phyloP scores from a whole-genome alignment of 306 rosid genomes.

The Adenanthera pavonina region DNA sequence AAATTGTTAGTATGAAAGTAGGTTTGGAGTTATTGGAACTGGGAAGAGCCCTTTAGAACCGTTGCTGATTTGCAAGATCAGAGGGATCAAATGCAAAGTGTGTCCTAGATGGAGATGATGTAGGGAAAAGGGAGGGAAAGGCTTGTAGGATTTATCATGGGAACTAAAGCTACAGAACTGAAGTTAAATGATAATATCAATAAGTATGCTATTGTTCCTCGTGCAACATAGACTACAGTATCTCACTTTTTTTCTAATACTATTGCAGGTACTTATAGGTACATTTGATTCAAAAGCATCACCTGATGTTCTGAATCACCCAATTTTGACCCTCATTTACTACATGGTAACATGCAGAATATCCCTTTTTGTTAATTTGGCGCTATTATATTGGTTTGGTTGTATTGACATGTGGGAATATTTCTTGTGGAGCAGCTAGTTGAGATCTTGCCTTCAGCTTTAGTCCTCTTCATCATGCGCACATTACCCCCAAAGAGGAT shows the following conservation, averaged over 20 bases:
- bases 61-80: slow-evolving; percentile 22
- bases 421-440: slow-evolving; percentile 66
- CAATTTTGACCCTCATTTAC: slow-evolving; percentile 63
- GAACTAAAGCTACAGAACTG: slow-evolving; percentile 7
- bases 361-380: slow-evolving; percentile 15
- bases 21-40: slow-evolving; percentile 14
- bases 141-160: slow-evolving; percentile 13
- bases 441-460: slow-evolving; percentile 92
- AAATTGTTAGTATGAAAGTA: neutral
- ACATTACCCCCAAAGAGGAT: slow-evolving; percentile 93
- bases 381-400: slow-evolving; percentile 10
- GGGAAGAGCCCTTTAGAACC: slow-evolving; percentile 9
- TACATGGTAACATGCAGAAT: slow-evolving; percentile 69
- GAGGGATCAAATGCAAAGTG: slow-evolving; percentile 21
- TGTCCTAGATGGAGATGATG: slow-evolving; percentile 6
- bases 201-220: slow-evolving; percentile 22
- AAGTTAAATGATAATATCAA: slow-evolving; percentile 20
- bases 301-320: slow-evolving; percentile 76
- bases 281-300: slow-evolving; percentile 79
- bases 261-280: slow-evolving; percentile 74
- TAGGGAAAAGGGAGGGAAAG: slow-evolving; percentile 12
- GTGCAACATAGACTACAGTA: slow-evolving; percentile 11
- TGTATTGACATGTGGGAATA: slow-evolving; percentile 31
- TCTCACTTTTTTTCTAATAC: slow-evolving; percentile 4
- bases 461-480: slow-evolving; percentile 89